phyloP scores from a whole-genome alignment of 768 basidiomycete species.

The Psilocybe azurescens region DNA sequence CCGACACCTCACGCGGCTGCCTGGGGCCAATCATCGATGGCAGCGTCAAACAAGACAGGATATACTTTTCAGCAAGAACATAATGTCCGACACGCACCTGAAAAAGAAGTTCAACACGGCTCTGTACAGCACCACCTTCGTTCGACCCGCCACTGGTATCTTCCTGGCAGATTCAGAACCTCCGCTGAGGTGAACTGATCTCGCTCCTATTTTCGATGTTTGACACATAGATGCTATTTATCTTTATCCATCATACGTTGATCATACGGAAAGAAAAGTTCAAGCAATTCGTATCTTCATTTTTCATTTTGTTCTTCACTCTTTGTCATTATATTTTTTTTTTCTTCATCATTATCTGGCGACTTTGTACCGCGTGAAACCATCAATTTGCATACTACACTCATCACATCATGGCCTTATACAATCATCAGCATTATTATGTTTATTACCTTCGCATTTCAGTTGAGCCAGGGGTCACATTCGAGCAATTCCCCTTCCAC shows the following conservation, averaged over 20 bases:
- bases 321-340: slow-evolving; percentile 11
- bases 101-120: slow-evolving; percentile 14
- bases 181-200: slow-evolving; percentile 37
- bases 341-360: not conserved
- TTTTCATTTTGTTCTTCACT: slow-evolving; percentile 1
- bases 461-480: slow-evolving; percentile 11
- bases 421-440: slow-evolving; percentile 11
- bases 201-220: not conserved
- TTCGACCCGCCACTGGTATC: slow-evolving; percentile 58
- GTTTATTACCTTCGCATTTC: slow-evolving; percentile 25
- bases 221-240: slow-evolving; percentile 4
- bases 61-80: slow-evolving; percentile 20
- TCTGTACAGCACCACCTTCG: slow-evolving; percentile 32
- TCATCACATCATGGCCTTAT: slow-evolving; percentile 7
- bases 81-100: slow-evolving; percentile 13
- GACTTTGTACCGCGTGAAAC: not conserved
- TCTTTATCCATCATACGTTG: not conserved
- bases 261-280: too few species aligned
- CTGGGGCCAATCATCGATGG: slow-evolving; percentile 35
- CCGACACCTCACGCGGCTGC: slow-evolving; percentile 40
- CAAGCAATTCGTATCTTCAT: too few species aligned
- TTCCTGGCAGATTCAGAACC: slow-evolving; percentile 54
- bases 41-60: slow-evolving; percentile 21
- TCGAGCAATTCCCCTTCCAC: slow-evolving; percentile 17
- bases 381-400: slow-evolving; percentile 12